A percentile compares a stretch with the other conserved stretches of the same genome.
Evolutionary conservation across 352 stramenopile genomes (phyloP).

Genomic region (Phytophthora niederhauseri): DNA sequence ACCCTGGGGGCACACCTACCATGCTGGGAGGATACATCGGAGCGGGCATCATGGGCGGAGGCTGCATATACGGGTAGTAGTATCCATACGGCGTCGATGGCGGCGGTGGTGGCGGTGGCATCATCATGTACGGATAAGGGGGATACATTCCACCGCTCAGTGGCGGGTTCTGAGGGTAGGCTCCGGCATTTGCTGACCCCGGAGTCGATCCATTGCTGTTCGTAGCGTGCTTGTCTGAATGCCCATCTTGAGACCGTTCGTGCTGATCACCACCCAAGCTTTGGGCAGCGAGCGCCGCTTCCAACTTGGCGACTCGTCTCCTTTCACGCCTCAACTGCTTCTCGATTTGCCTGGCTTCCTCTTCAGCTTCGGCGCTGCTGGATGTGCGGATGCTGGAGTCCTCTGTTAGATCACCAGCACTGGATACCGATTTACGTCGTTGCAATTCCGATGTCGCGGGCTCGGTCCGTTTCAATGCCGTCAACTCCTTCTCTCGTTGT

Average conservation of each 20-base stretch:
- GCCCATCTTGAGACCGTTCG: not conserved
- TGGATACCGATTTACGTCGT: slow-evolving; percentile 15
- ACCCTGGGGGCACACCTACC: slow-evolving; percentile 23
- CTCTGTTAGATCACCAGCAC: slow-evolving; percentile 10
- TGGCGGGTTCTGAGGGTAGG: slow-evolving; percentile 20
- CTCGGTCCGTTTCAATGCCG: slow-evolving; percentile 11
- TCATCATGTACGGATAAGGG: slow-evolving; percentile 48
- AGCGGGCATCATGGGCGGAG: slow-evolving; percentile 29
- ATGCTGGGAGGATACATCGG: slow-evolving; percentile 38
- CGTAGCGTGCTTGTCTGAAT: not conserved
- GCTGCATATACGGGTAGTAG: slow-evolving; percentile 49
- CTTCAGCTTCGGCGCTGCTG: slow-evolving; percentile 26
- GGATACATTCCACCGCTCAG: slow-evolving; percentile 38
- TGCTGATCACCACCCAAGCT: slow-evolving; percentile 20
- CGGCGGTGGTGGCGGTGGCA: slow-evolving; percentile 31
- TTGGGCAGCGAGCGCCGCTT: slow-evolving; percentile 46
- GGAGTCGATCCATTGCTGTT: slow-evolving; percentile 12
- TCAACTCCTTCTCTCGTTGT: slow-evolving; percentile 29
- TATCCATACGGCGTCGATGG: slow-evolving; percentile 38
- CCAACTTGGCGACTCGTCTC: slow-evolving; percentile 40
- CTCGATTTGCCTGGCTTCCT: slow-evolving; percentile 26
- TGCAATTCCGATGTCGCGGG: slow-evolving; percentile 20
- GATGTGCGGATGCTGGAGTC: slow-evolving; percentile 11
- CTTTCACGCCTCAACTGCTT: slow-evolving; percentile 45
- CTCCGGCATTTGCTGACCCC: slow-evolving; percentile 5